Evolutionary conservation across 768 basidiomycete species (phyloP).

Genomic region (Thelephora aurantiotincta): DNA sequence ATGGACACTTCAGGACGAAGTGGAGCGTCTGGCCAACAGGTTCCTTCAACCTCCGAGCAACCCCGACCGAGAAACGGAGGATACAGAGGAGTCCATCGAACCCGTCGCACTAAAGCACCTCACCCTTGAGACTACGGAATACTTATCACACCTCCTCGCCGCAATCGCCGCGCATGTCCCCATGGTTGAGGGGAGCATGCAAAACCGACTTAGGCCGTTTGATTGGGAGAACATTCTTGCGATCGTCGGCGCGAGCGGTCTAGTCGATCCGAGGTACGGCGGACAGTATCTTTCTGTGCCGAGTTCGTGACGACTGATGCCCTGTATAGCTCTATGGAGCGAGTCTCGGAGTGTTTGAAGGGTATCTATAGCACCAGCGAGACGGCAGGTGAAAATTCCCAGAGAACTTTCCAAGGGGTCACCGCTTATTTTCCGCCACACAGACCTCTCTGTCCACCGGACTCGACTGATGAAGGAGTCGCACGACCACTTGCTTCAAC

Average conservation of each 20-base stretch:
- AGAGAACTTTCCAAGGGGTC: neutral
- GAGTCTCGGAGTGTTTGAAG: neutral
- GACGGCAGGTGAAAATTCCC: neutral
- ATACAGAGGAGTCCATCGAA: slow-evolving; percentile 13
- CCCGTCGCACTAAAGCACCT: slow-evolving; percentile 22
- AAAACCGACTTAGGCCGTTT: slow-evolving; percentile 47
- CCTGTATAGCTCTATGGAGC: neutral
- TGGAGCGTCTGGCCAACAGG: slow-evolving; percentile 30
- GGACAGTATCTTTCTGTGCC: neutral
- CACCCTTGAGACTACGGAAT: slow-evolving; percentile 26
- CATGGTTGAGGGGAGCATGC: slow-evolving; percentile 40
- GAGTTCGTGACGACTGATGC: neutral
- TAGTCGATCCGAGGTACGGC: slow-evolving; percentile 15
- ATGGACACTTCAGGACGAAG: slow-evolving; percentile 60
- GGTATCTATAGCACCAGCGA: neutral
- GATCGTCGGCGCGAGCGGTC: slow-evolving; percentile 28
- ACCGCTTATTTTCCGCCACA: neutral
- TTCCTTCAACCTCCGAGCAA: slow-evolving; percentile 12
- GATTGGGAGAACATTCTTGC: slow-evolving; percentile 53
- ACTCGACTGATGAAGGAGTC: neutral
- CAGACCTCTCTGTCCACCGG: neutral
- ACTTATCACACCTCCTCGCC: slow-evolving; percentile 38
- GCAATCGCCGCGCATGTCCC: slow-evolving; percentile 43
- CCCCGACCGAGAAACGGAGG: slow-evolving; percentile 11
- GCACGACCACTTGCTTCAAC: neutral